Evolutionary conservation across 2,329 filamentous ascomycete species (phyloP).

Genomic region (Dactylellina sp.): DNA sequence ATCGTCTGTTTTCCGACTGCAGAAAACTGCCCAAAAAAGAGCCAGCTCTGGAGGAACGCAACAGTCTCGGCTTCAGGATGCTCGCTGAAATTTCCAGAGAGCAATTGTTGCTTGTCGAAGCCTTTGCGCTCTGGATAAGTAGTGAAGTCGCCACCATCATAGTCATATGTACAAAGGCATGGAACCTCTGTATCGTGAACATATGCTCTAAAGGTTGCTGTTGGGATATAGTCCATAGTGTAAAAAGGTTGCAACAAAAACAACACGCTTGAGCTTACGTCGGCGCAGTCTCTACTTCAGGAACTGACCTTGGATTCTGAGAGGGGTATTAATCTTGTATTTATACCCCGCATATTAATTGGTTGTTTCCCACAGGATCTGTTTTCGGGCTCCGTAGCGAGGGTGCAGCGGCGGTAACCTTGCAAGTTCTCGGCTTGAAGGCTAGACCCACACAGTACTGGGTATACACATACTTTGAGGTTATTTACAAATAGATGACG

Average conservation of each 20-base stretch:
- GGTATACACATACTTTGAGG: too few species aligned
- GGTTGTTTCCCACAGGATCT: not conserved
- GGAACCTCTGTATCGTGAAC: constrained; percentile 35
- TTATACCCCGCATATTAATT: not conserved
- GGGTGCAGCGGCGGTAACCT: not conserved
- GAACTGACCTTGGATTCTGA: not conserved
- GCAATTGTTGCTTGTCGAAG: constrained; percentile 34
- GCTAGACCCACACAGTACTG: too few species aligned
- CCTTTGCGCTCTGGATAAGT: constrained; percentile 50
- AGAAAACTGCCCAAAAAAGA: constrained; percentile 50
- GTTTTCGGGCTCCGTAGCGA: not conserved
- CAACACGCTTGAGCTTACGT: constrained; percentile 27
- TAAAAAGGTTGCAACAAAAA: constrained; percentile 25
- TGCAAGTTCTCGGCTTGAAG: not conserved
- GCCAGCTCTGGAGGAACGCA: constrained; percentile 50
- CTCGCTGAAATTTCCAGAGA: constrained; percentile 31
- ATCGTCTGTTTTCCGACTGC: constrained; percentile 25
- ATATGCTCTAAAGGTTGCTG: constrained; percentile 25
- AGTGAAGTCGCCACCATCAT: constrained; percentile 48
- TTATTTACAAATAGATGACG: too few species aligned
- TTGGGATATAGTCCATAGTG: constrained; percentile 32
- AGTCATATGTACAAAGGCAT: constrained; percentile 44
- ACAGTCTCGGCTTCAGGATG: constrained; percentile 27
- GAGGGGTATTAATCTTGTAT: not conserved
- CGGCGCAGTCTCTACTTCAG: not conserved